A percentile compares a stretch with the other conserved stretches of the same genome.
These are phyloP conservation scores for Aureobasidium pullulans DNA, from an alignment of 2,329 filamentous ascomycete species.

Conservation along the genomic window DNA sequence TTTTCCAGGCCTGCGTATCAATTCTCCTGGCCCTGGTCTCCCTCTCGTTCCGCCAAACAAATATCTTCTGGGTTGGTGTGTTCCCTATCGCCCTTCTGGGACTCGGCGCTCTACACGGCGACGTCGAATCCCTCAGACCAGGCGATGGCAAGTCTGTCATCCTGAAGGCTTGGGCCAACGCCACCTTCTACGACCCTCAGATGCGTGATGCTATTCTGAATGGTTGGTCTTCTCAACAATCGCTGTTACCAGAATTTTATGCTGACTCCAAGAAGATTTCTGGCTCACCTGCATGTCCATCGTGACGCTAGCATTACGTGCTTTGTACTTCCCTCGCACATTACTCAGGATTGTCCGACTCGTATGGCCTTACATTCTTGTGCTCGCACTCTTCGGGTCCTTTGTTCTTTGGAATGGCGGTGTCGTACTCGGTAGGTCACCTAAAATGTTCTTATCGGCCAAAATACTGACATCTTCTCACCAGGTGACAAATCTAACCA, in stretches of 20 bases:
- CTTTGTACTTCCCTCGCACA: background rate
- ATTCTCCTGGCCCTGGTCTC: conserved; percentile 56
- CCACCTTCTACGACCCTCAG: conserved; percentile 44
- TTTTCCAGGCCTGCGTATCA: conserved; percentile 17
- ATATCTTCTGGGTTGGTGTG: conserved; percentile 88
- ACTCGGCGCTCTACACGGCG: conserved; percentile 44
- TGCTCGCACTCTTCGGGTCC: conserved; percentile 59
- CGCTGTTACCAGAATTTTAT: background rate
- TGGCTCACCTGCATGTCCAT: conserved; percentile 14
- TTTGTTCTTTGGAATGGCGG: conserved; percentile 86
- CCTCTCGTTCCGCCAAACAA: conserved; percentile 82
- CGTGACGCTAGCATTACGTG: background rate
- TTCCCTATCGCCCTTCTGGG: conserved; percentile 54
- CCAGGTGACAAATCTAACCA: conserved; percentile 91
- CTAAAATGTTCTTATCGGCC: conserved; percentile 15
- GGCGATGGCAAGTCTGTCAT: conserved; percentile 18
- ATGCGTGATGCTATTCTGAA: conserved; percentile 41
- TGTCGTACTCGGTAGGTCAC: conserved; percentile 69
- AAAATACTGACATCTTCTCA: conserved; percentile 15
- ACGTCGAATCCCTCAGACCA: conserved; percentile 37
- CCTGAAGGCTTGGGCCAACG: conserved; percentile 29
- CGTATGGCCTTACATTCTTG: conserved; percentile 45
- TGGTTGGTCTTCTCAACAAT: conserved; percentile 30
- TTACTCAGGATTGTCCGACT: conserved; percentile 4
- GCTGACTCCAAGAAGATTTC: conserved; percentile 20